phyloP scores from a whole-genome alignment of 371 early-diverging fungal species.

The Mortierella sp. region DNA sequence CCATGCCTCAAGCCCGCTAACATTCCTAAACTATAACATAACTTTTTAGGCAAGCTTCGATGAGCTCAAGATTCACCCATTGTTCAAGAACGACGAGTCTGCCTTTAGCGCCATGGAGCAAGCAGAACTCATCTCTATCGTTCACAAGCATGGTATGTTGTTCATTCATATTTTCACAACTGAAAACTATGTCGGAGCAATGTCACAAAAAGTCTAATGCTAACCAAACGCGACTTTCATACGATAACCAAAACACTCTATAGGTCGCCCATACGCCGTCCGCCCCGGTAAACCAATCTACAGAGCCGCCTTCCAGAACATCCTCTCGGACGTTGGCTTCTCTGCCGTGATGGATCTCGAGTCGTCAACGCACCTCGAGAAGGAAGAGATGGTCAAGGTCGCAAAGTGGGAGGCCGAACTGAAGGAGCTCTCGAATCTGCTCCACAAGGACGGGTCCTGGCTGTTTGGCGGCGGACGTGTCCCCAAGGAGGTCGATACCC shows the following conservation, averaged over 20 bases:
- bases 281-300: slow-evolving; percentile 87
- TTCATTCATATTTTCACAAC: neutral
- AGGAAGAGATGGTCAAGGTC: slow-evolving; percentile 76
- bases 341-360: slow-evolving; percentile 84
- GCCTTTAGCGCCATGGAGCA: slow-evolving; percentile 87
- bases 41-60: slow-evolving; percentile 74
- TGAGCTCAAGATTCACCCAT: slow-evolving; percentile 76
- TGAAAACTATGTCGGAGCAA: too few relatives aligned
- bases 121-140: slow-evolving; percentile 83
- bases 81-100: slow-evolving; percentile 84
- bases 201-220: neutral
- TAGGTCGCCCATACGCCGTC: slow-evolving; percentile 62
- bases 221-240: neutral
- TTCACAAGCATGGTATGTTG: slow-evolving; percentile 74
- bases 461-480: slow-evolving; percentile 59
- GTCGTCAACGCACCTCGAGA: slow-evolving; percentile 73
- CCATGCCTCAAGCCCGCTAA: neutral
- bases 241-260: neutral
- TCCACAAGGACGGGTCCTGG: slow-evolving; percentile 36
- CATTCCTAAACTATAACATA: neutral
- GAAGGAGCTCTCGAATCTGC: slow-evolving; percentile 57
- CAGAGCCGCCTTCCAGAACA: slow-evolving; percentile 77
- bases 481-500: slow-evolving; percentile 65
- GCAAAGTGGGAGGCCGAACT: slow-evolving; percentile 79
- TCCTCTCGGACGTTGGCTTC: slow-evolving; percentile 78